phyloP scores from a whole-genome alignment of 139 green algal species.

The Diplosphaera chodatii region DNA sequence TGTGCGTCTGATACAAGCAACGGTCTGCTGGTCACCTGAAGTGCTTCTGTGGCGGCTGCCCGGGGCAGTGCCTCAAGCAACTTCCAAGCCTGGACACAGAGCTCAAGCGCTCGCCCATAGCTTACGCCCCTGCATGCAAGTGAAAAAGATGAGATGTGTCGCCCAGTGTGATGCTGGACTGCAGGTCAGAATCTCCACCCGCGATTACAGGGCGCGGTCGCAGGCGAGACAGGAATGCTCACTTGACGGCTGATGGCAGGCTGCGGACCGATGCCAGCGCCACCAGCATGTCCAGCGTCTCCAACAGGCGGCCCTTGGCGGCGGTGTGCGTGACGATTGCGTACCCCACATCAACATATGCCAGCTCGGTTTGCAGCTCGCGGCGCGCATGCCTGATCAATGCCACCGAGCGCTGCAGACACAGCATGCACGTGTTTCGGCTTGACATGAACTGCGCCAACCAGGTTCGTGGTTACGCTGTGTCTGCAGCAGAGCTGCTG shows the following conservation, averaged over 20 bases:
- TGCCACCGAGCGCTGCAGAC: slow-evolving; percentile 11
- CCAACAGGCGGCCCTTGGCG: slow-evolving; percentile 23
- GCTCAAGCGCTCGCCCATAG: slow-evolving; percentile 33
- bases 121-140: slow-evolving; percentile 35
- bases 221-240: no score
- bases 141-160: no score
- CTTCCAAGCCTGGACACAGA: slow-evolving; percentile 24
- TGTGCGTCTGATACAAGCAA: no score
- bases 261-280: slow-evolving; percentile 25
- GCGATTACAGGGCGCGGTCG: no score
- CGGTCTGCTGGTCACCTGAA: no score
- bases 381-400: slow-evolving; percentile 23
- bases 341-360: slow-evolving; percentile 16
- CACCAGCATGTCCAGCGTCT: slow-evolving; percentile 31
- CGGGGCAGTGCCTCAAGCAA: slow-evolving; percentile 18
- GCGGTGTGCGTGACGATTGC: slow-evolving; percentile 24
- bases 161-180: no score
- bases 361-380: slow-evolving; percentile 17
- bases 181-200: no score
- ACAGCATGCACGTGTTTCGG: no score
- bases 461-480: no score
- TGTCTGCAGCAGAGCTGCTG: no score
- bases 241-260: slow-evolving; percentile 30
- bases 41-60: slow-evolving; percentile 10
- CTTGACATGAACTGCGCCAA: no score